Evolutionary conservation across 495 filamentous ascomycete species (phyloP).

Genomic region (Tuber aestivum): DNA sequence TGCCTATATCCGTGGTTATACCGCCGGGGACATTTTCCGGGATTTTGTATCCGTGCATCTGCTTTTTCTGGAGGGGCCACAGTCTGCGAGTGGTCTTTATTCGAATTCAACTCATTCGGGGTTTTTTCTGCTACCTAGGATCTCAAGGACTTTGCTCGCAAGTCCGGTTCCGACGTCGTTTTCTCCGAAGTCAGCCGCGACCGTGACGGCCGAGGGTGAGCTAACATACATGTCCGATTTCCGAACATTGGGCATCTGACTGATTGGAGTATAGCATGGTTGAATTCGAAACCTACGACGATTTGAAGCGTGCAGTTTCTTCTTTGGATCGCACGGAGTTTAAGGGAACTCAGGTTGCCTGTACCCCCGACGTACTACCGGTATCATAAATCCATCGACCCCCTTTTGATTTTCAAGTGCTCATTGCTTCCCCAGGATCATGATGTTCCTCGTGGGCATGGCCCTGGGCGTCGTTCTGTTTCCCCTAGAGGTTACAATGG

Average conservation of each 20-base stretch:
- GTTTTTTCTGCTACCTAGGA: constrained; percentile 64
- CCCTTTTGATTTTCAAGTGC: background rate
- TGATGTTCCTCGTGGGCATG: constrained; percentile 32
- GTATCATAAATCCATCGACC: background rate
- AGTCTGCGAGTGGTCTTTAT: constrained; percentile 38
- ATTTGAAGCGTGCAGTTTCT: constrained; percentile 83
- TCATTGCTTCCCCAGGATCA: constrained; percentile 22
- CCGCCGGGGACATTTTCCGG: constrained; percentile 41
- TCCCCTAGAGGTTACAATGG: constrained; percentile 37
- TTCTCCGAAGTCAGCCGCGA: constrained; percentile 95
- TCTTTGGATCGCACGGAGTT: constrained; percentile 89
- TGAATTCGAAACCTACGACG: constrained; percentile 88
- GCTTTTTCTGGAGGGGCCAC: constrained; percentile 43
- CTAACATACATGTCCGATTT: constrained; percentile 30
- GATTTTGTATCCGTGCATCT: constrained; percentile 39
- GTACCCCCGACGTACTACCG: constrained; percentile 68
- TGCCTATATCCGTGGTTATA: constrained; percentile 31
- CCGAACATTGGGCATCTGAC: background rate
- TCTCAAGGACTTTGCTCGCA: constrained; percentile 98
- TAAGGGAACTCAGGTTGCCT: constrained; percentile 76
- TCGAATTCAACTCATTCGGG: constrained; percentile 57
- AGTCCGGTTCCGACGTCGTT: constrained; percentile 93
- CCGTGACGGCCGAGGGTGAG: constrained; percentile 87
- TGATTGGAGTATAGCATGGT: constrained; percentile 66
- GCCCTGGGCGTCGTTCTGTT: constrained; percentile 38